These are phyloP conservation scores for Backusella circina DNA, from an alignment of 192 early-diverging fungal genomes.

Conservation along the genomic window DNA sequence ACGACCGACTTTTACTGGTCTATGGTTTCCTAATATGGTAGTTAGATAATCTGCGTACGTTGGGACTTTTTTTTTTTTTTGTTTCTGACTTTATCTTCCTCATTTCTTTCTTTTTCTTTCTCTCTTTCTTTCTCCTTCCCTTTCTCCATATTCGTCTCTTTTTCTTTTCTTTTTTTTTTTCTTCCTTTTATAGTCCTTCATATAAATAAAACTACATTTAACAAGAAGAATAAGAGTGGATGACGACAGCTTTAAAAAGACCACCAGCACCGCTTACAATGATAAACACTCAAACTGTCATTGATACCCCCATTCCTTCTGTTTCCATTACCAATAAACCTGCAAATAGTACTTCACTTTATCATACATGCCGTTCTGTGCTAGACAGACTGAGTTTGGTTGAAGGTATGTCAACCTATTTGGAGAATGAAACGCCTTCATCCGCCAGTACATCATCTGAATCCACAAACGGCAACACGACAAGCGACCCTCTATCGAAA, in stretches of 20 bases:
- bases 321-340: conserved; percentile 34
- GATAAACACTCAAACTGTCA: conserved; percentile 6
- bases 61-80: neutral
- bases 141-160: neutral
- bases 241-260: conserved; percentile 1
- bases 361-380: conserved; percentile 67
- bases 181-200: neutral
- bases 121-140: neutral
- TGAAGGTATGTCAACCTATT: conserved; percentile 63
- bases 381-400: conserved; percentile 71
- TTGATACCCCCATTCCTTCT: conserved; percentile 30
- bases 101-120: neutral
- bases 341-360: conserved; percentile 53
- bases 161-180: neutral
- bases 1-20: neutral
- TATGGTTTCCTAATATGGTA: neutral
- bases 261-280: neutral
- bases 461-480: conserved; percentile 13
- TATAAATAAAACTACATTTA: neutral
- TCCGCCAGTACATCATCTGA: conserved; percentile 8
- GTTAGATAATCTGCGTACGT: neutral
- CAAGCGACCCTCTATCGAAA: conserved; percentile 64
- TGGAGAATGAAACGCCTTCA: conserved; percentile 40
- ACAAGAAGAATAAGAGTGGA: neutral
- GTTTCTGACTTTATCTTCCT: neutral